Conservation (phyloP, 176 grass and related monocot species). For the Aegilops umbellulata region DNA sequence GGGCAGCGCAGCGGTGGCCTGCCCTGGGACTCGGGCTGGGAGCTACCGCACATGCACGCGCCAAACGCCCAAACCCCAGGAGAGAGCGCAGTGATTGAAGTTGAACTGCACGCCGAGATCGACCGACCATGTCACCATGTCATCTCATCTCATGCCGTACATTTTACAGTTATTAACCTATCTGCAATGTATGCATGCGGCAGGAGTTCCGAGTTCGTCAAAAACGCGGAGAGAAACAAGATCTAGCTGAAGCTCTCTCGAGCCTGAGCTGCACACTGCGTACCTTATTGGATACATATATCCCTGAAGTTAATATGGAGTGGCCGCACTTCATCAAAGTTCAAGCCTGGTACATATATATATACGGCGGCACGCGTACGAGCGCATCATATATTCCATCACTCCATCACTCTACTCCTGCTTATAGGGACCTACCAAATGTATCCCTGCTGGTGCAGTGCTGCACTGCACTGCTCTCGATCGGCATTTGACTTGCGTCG, state of each 20-base stretch:
- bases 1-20: neutral
- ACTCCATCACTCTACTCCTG: neutral
- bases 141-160: neutral
- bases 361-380: neutral
- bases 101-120: neutral
- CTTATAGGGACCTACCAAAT: neutral
- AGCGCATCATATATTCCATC: neutral
- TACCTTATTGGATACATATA: neutral
- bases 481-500: neutral
- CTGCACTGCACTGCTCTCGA: neutral
- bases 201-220: neutral
- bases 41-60: neutral
- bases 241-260: neutral
- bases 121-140: neutral
- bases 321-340: neutral
- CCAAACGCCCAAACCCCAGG: neutral
- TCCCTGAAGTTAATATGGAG: neutral
- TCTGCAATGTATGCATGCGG: no score
- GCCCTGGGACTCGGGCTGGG: neutral
- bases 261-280: neutral
- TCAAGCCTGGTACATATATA: neutral
- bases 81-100: neutral
- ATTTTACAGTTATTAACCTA: neutral
- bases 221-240: neutral
- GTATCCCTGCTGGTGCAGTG: neutral